Evolutionary conservation across 371 early-diverging fungal genomes (phyloP).

Genomic region (Thermomucor indicae-seudaticae): DNA sequence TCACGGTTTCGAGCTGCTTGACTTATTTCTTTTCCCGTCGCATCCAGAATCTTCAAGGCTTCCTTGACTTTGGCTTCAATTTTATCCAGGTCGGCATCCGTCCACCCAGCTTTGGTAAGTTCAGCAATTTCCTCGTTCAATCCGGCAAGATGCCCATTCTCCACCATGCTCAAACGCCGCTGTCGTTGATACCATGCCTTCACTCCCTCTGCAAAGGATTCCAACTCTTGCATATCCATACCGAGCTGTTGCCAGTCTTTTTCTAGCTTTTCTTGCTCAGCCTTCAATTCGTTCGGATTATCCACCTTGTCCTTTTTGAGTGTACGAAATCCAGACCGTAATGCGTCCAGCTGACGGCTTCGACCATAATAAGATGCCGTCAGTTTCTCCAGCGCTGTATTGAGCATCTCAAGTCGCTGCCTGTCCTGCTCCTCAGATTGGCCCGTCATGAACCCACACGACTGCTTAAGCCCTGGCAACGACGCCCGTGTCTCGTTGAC

Average conservation of each 20-base stretch:
- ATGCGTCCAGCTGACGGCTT: conserved; percentile 11
- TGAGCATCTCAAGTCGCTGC: conserved; percentile 19
- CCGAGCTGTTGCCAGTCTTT: conserved; percentile 26
- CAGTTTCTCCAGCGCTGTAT: conserved; percentile 12
- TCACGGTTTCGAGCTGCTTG: conserved; percentile 16
- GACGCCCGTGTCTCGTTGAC: conserved; percentile 27
- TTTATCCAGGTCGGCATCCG: conserved; percentile 8
- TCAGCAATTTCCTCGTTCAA: conserved; percentile 25
- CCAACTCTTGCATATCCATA: conserved; percentile 20
- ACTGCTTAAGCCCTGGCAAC: conserved; percentile 34
- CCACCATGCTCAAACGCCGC: conserved; percentile 23
- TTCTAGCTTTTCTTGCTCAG: conserved; percentile 12
- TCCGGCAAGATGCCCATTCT: conserved; percentile 15
- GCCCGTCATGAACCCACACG: conserved; percentile 43
- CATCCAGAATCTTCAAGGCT: conserved; percentile 18
- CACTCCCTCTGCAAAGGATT: conserved; percentile 21
- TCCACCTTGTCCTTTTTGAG: conserved; percentile 19
- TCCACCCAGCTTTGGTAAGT: conserved; percentile 20
- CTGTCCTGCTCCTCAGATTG: conserved; percentile 39
- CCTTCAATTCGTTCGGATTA: conserved; percentile 15
- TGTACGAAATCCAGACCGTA: conserved; percentile 16
- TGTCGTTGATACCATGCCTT: conserved; percentile 38
- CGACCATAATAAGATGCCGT: conserved; percentile 11
- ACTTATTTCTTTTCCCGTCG: conserved; percentile 17
- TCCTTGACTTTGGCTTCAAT: conserved; percentile 19